These are phyloP conservation scores for Eremomyces bilateralis DNA, from an alignment of 495 filamentous ascomycete genomes.

Conservation along the genomic window DNA sequence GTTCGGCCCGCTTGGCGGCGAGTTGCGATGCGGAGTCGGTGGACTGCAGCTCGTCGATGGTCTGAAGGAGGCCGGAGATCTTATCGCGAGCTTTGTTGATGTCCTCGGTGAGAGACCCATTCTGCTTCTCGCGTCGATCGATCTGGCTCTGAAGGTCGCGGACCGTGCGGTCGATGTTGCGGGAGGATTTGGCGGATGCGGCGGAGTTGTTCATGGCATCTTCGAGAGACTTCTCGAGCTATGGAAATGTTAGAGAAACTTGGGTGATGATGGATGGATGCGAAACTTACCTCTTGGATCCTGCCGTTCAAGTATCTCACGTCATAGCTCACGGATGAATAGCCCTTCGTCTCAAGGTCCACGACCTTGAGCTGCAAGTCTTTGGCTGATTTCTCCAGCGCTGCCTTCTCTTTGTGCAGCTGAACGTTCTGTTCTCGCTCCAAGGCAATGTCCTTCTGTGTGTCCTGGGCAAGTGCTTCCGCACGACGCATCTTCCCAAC, in stretches of 20 bases:
- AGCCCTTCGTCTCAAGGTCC: constrained; percentile 91
- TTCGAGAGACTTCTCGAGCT: constrained; percentile 90
- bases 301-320: constrained; percentile 86
- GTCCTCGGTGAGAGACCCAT: constrained; percentile 58
- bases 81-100: constrained; percentile 68
- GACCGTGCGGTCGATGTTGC: constrained; percentile 86
- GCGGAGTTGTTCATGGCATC: constrained; percentile 53
- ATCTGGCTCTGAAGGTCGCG: constrained; percentile 86
- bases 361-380: constrained; percentile 78
- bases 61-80: constrained; percentile 63
- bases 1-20: constrained; percentile 58
- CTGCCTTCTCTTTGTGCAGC: constrained; percentile 81
- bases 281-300: constrained; percentile 67
- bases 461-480: constrained; percentile 67
- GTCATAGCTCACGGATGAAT: constrained; percentile 81
- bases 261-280: constrained; percentile 9
- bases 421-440: constrained; percentile 68
- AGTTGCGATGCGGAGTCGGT: constrained; percentile 65
- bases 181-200: constrained; percentile 63
- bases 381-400: constrained; percentile 73
- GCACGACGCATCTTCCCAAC: constrained; percentile 97
- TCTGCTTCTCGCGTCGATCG: constrained; percentile 73
- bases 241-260: constrained; percentile 10
- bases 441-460: constrained; percentile 83
- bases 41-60: constrained; percentile 83